Evolutionary conservation across 352 stramenopile genomes (phyloP).

Genomic region (Pythium brassicae): DNA sequence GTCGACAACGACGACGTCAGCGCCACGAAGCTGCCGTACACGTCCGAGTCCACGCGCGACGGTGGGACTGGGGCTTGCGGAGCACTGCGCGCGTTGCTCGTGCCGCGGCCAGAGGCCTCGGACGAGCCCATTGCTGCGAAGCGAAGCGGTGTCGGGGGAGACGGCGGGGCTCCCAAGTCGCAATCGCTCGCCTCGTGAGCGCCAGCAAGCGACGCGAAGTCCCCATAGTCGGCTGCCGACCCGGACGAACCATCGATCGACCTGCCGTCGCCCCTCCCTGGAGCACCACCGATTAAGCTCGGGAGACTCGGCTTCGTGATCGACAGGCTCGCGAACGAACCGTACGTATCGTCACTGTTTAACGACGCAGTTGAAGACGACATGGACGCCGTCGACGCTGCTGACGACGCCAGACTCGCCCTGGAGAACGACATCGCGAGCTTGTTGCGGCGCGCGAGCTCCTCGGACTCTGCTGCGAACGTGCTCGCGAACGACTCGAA

Average conservation of each 20-base stretch:
- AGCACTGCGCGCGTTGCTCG: not conserved
- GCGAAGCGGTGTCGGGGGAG: constrained; percentile 12
- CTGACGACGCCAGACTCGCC: not conserved
- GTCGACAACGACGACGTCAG: constrained; percentile 14
- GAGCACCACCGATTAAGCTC: not conserved
- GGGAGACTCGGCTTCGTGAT: constrained; percentile 4
- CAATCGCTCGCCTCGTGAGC: constrained; percentile 3
- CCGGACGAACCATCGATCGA: not conserved
- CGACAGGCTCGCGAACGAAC: constrained; percentile 20
- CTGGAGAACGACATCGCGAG: constrained; percentile 14
- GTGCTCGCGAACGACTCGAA: constrained; percentile 16
- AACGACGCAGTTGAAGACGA: not conserved
- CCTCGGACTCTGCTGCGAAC: constrained; percentile 9
- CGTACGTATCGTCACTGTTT: constrained; percentile 17
- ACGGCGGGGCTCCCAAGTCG: constrained; percentile 18
- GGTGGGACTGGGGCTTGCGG: not conserved
- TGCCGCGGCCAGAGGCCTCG: not conserved
- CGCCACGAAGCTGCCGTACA: constrained; percentile 35
- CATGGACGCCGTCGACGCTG: constrained; percentile 1
- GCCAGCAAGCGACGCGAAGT: constrained; percentile 27
- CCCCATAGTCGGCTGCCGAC: constrained; percentile 31
- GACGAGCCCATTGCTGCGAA: not conserved
- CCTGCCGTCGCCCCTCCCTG: not conserved
- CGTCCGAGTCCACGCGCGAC: constrained; percentile 4
- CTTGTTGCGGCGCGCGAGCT: constrained; percentile 10